Evolutionary conservation across 371 early-diverging fungal genomes (phyloP).

Genomic region (Lichtheimia corymbifera): DNA sequence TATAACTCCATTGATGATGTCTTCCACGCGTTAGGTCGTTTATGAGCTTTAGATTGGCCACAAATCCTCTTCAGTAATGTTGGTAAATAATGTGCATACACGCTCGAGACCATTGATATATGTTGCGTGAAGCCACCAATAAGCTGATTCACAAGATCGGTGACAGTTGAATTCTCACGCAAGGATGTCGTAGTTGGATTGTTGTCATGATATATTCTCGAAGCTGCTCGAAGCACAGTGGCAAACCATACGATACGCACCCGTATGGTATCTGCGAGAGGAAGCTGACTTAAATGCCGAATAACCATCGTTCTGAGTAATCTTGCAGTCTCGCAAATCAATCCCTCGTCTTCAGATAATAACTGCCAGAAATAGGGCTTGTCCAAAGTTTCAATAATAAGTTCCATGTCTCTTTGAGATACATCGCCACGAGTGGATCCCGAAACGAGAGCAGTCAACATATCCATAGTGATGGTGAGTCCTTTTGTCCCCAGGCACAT

Average conservation of each 20-base stretch:
- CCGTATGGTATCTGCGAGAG: not conserved
- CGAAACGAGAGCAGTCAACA: not conserved
- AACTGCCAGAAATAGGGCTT: not conserved
- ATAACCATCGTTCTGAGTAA: not conserved
- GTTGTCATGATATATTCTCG: not conserved
- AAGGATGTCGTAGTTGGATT: not conserved
- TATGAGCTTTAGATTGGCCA: not conserved
- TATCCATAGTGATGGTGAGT: not conserved
- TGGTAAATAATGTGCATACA: not conserved
- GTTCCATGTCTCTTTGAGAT: not conserved
- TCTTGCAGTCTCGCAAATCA: not conserved
- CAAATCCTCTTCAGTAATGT: not conserved
- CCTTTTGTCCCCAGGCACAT: slow-evolving; percentile 4
- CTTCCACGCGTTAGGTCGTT: not conserved
- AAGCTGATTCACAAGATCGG: not conserved
- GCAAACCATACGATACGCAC: not conserved
- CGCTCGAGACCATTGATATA: not conserved
- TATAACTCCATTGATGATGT: not conserved
- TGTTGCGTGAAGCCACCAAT: not conserved
- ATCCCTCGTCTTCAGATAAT: not conserved
- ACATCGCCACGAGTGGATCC: not conserved
- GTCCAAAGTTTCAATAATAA: not conserved
- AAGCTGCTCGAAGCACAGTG: not conserved
- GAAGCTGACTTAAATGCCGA: not conserved
- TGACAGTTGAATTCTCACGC: not conserved